Conservation (phyloP, 2,329 filamentous ascomycete species). For the Fusarium newnesense region DNA sequence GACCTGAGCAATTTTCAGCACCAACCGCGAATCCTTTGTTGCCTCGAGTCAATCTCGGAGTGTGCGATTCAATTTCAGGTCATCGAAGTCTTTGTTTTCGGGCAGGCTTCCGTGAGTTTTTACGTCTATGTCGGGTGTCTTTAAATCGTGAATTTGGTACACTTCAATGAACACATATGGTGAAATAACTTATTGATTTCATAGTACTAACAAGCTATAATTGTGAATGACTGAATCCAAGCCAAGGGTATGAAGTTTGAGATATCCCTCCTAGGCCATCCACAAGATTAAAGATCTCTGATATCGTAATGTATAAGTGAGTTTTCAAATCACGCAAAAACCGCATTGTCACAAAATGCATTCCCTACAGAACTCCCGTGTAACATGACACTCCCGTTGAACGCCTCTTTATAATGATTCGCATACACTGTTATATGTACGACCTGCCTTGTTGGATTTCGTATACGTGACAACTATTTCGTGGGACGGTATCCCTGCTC, state of each 20-base stretch:
- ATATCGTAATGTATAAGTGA: constrained; percentile 18
- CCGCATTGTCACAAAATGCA: constrained; percentile 9
- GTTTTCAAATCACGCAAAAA: constrained; percentile 7
- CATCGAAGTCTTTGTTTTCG: not conserved
- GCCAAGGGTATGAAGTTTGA: not conserved
- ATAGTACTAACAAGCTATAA: not conserved
- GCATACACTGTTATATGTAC: constrained; percentile 9
- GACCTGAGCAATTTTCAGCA: not conserved
- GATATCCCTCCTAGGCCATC: not conserved
- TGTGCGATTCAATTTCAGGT: not conserved
- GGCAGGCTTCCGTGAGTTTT: not conserved
- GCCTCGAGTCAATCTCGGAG: not conserved
- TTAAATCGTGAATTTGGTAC: not conserved
- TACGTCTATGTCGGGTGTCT: not conserved
- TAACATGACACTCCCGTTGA: constrained; percentile 16
- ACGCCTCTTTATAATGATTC: constrained; percentile 13
- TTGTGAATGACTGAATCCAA: not conserved
- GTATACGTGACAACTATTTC: constrained; percentile 14
- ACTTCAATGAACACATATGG: not conserved
- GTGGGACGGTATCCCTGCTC: constrained; percentile 44
- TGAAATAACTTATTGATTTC: not conserved
- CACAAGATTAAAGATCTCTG: constrained; percentile 9
- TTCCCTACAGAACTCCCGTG: constrained; percentile 21
- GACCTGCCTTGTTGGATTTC: constrained; percentile 1
- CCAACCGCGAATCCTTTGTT: not conserved